These are phyloP conservation scores for Massarina eburnea DNA, from an alignment of 2,329 filamentous ascomycete genomes.

Conservation along the genomic window DNA sequence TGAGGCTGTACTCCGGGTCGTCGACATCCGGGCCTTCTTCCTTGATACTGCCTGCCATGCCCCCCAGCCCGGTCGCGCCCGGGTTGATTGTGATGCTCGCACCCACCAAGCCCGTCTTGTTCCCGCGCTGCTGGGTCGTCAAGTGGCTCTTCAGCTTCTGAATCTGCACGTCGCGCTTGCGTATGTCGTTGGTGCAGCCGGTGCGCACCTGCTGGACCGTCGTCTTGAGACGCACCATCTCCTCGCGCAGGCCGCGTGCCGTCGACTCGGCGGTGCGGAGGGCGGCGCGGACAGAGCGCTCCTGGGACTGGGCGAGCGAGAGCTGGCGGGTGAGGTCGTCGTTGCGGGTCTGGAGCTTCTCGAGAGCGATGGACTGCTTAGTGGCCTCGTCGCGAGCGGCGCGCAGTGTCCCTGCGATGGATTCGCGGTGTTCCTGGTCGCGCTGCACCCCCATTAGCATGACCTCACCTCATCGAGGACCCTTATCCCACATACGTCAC, in stretches of 20 bases:
- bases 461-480: background rate
- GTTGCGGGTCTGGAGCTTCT: slow-evolving; percentile 57
- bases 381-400: slow-evolving; percentile 73
- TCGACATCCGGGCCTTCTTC: slow-evolving; percentile 56
- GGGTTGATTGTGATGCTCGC: slow-evolving; percentile 53
- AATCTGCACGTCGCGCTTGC: slow-evolving; percentile 86
- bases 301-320: slow-evolving; percentile 66
- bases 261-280: slow-evolving; percentile 73
- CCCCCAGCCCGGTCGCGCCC: slow-evolving; percentile 28
- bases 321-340: slow-evolving; percentile 60
- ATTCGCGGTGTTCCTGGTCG: slow-evolving; percentile 86
- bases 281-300: slow-evolving; percentile 68
- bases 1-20: slow-evolving; percentile 67
- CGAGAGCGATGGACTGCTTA: slow-evolving; percentile 70
- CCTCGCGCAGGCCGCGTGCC: slow-evolving; percentile 78
- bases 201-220: slow-evolving; percentile 80
- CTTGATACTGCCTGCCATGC: slow-evolving; percentile 47
- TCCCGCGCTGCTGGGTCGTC: slow-evolving; percentile 60
- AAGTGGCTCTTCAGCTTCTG: slow-evolving; percentile 87
- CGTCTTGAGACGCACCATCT: slow-evolving; percentile 75
- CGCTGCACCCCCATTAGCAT: slow-evolving; percentile 57
- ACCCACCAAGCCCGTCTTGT: slow-evolving; percentile 48
- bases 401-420: slow-evolving; percentile 75
- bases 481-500: slow-evolving; percentile 67
- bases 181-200: slow-evolving; percentile 86